Evolutionary conservation across 2,329 filamentous ascomycete species (phyloP).

Genomic region (Penicillium griseofulvum): DNA sequence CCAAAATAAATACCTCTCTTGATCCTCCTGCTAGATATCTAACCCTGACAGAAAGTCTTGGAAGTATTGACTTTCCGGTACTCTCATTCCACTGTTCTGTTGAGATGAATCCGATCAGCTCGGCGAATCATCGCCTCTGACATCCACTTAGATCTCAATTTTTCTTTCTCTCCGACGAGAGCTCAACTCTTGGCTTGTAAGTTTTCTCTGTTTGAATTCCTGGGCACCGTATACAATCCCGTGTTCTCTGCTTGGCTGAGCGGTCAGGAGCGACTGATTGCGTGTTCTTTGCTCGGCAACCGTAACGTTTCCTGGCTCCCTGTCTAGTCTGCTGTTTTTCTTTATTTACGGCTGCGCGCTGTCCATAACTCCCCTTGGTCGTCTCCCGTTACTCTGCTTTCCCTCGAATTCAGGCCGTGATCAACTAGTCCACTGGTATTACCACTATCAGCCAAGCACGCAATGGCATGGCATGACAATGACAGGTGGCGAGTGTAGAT

Average conservation of each 20-base stretch:
- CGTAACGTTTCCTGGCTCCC: not conserved
- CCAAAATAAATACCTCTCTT: not conserved
- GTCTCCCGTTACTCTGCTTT: not conserved
- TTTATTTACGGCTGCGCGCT: not conserved
- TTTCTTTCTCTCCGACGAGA: not conserved
- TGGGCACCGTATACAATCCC: slow-evolving; percentile 12
- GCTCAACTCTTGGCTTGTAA: slow-evolving; percentile 6
- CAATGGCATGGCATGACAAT: not conserved
- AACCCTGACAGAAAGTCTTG: not conserved
- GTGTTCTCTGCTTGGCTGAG: slow-evolving; percentile 16
- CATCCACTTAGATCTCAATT: not conserved
- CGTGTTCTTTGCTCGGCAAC: slow-evolving; percentile 12
- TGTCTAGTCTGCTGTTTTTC: not conserved
- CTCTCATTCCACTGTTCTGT: slow-evolving; percentile 12
- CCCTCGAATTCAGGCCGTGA: not conserved
- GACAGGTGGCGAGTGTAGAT: slow-evolving; percentile 1
- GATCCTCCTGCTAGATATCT: not conserved
- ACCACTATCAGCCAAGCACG: not conserved
- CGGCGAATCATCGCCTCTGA: not conserved
- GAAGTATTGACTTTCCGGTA: slow-evolving; percentile 4
- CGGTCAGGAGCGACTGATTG: slow-evolving; percentile 13
- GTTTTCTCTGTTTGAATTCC: not conserved
- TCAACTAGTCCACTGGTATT: not conserved
- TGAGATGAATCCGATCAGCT: slow-evolving; percentile 1
- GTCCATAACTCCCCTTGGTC: not conserved